A percentile compares a stretch with the other conserved stretches of the same genome.
Conservation (phyloP, 306 rosid genomes). For the Cucumis sativus region DNA sequence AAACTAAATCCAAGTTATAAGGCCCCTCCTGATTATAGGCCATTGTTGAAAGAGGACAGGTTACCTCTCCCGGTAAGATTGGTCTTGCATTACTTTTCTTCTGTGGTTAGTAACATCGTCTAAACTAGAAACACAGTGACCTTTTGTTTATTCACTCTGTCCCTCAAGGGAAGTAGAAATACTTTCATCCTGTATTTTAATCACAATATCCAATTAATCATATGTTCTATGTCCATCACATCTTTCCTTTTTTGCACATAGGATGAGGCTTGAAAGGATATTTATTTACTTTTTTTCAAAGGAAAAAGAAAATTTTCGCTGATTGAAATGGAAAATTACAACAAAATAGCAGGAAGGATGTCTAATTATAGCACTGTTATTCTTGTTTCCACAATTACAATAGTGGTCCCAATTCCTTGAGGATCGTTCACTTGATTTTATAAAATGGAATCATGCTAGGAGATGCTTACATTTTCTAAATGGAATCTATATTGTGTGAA, state of each 20-base stretch:
- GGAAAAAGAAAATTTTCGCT: not conserved
- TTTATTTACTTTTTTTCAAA: not conserved
- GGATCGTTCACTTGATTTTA: not conserved
- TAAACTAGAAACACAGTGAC: not conserved
- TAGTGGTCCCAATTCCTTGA: not conserved
- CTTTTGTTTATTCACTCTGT: not conserved
- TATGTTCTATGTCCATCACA: not conserved
- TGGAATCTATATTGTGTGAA: not conserved
- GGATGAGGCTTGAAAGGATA: not conserved
- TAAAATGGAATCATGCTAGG: not conserved
- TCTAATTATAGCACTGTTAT: not conserved
- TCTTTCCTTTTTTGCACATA: not conserved
- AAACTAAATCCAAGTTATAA: conserved; percentile 78
- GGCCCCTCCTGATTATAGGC: conserved; percentile 76
- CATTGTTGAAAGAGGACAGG: conserved; percentile 61
- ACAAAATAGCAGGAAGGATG: not conserved
- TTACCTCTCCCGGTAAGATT: conserved; percentile 76
- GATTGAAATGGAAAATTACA: not conserved
- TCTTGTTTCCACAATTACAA: not conserved
- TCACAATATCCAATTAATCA: not conserved
- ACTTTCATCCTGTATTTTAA: not conserved
- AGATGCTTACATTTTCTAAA: not conserved
- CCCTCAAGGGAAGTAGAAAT: not conserved
- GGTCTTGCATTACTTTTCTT: conserved; percentile 13
- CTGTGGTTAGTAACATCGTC: not conserved